Evolutionary conservation across 2,329 filamentous ascomycete genomes (phyloP).

Genomic region (Hypocrella siamensis): DNA sequence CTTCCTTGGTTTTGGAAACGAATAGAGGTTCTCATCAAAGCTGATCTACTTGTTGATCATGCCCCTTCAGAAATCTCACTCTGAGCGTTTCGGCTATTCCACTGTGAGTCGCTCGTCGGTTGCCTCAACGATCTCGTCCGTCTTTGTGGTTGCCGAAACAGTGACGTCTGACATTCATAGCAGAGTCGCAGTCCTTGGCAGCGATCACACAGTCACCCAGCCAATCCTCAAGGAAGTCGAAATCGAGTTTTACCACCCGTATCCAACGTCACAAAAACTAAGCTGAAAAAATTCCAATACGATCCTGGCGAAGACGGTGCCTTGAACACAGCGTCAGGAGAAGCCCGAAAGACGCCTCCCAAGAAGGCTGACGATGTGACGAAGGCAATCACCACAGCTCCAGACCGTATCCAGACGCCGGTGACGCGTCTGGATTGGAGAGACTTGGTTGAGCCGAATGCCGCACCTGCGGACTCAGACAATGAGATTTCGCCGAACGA

Average conservation of each 20-base stretch:
- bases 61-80: slow-evolving; percentile 26
- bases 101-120: slow-evolving; percentile 13
- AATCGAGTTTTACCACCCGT: slow-evolving; percentile 28
- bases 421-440: slow-evolving; percentile 38
- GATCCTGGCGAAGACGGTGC: slow-evolving; percentile 10
- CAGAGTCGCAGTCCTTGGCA: slow-evolving; percentile 33
- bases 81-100: slow-evolving; percentile 16
- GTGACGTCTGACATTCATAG: slow-evolving; percentile 3
- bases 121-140: background rate
- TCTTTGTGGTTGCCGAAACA: background rate
- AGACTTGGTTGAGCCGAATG: slow-evolving; percentile 34
- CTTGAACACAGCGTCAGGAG: slow-evolving; percentile 4
- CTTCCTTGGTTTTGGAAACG: background rate
- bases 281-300: slow-evolving; percentile 41
- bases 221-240: slow-evolving; percentile 17
- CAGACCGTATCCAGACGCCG: slow-evolving; percentile 22
- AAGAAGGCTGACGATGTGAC: slow-evolving; percentile 8
- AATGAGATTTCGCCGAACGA: slow-evolving; percentile 41
- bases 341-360: background rate
- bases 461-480: slow-evolving; percentile 25
- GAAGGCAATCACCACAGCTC: background rate
- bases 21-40: background rate
- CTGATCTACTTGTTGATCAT: slow-evolving; percentile 8
- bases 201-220: slow-evolving; percentile 36
- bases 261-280: slow-evolving; percentile 43